Conservation (phyloP, 208 protist genomes). For the Leishmania mexicana region DNA sequence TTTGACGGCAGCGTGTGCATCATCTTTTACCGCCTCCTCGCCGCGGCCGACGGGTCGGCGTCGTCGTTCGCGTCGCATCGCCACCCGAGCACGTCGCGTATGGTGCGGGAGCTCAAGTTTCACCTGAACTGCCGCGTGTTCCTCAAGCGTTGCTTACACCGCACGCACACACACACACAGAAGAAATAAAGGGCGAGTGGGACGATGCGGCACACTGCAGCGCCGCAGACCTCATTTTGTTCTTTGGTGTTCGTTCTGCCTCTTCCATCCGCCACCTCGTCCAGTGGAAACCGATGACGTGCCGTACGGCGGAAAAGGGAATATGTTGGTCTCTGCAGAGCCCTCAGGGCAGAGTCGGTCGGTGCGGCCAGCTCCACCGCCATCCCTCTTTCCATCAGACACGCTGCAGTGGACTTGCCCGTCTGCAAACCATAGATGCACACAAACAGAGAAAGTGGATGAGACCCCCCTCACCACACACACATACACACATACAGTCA, state of each 20-base stretch:
- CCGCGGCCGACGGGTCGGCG: neutral
- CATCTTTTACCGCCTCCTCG: slow-evolving; percentile 54
- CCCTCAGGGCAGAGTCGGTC: neutral
- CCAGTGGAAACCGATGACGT: neutral
- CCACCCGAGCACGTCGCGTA: slow-evolving; percentile 42
- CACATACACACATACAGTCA: neutral
- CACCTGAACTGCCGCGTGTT: slow-evolving; percentile 53
- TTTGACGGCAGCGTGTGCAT: slow-evolving; percentile 61
- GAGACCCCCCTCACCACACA: neutral
- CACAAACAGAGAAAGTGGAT: neutral
- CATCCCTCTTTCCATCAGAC: neutral
- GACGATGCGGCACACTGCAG: neutral
- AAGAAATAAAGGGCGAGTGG: neutral
- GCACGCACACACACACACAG: neutral
- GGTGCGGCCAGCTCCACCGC: no score
- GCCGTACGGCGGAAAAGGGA: neutral
- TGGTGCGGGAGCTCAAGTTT: slow-evolving; percentile 58
- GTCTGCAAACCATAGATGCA: slow-evolving; percentile 9
- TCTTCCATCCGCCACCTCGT: neutral
- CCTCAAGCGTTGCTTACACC: slow-evolving; percentile 24
- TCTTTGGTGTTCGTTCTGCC: neutral
- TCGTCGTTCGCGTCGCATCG: neutral
- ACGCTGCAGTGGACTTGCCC: neutral
- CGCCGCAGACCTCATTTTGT: neutral
- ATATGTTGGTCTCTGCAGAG: neutral